phyloP scores from a whole-genome alignment of 148 eudicot genomes.

The Limonium bicolor region DNA sequence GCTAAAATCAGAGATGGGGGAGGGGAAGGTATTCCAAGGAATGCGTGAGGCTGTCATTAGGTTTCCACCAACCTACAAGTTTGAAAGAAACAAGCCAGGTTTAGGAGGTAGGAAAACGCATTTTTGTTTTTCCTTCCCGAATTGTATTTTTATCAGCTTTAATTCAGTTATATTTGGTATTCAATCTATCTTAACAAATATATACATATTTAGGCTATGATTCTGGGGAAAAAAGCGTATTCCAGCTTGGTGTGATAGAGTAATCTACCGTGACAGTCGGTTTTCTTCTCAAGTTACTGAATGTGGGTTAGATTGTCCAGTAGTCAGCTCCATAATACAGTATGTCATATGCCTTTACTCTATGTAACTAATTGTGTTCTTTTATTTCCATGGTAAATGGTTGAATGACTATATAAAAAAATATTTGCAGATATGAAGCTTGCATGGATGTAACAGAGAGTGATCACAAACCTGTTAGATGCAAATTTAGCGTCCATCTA shows the following conservation, averaged over 20 bases:
- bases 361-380: neutral
- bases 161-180: no score
- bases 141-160: no score
- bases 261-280: constrained; percentile 78
- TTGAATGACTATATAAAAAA: no score
- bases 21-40: constrained; percentile 95
- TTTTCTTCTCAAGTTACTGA: constrained; percentile 26
- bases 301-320: constrained; percentile 72
- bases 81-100: constrained; percentile 66
- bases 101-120: constrained; percentile 95
- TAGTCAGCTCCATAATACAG: constrained; percentile 51
- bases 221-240: constrained; percentile 98
- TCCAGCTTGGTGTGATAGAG: constrained; percentile 98
- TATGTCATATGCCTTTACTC: constrained; percentile 19
- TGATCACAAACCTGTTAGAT: constrained; percentile 93
- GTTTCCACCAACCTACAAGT: constrained; percentile 97
- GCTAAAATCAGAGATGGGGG: constrained; percentile 92
- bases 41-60: constrained; percentile 90
- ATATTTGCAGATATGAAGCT: constrained; percentile 58
- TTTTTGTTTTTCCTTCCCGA: no score
- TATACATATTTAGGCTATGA: constrained; percentile 56
- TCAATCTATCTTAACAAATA: no score
- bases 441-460: constrained; percentile 93
- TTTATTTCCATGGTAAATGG: neutral
- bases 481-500: constrained; percentile 59